phyloP scores from a whole-genome alignment of 179 eudicot species.

The Pouteria campechiana region DNA sequence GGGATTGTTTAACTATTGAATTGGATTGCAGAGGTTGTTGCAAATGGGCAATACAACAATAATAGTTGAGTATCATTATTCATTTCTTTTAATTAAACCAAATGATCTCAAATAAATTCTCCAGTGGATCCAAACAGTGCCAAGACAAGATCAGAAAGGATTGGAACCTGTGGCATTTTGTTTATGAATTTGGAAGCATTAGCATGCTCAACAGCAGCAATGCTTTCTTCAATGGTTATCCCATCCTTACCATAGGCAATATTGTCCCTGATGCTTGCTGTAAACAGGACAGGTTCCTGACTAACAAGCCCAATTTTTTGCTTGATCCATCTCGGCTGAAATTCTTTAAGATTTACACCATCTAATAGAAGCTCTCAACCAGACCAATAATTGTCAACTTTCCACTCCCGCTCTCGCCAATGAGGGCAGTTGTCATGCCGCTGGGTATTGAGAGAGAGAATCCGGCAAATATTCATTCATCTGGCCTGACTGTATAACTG shows the following conservation, averaged over 20 bases:
- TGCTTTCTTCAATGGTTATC: constrained; percentile 42
- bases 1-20: too few relatives aligned
- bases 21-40: too few relatives aligned
- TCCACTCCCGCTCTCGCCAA: constrained; percentile 60
- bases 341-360: constrained; percentile 37
- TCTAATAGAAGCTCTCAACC: constrained; percentile 48
- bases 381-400: constrained; percentile 53
- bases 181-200: constrained; percentile 57
- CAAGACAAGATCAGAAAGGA: background rate
- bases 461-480: constrained; percentile 36
- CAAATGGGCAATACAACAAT: too few relatives aligned
- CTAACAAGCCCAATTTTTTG: constrained; percentile 56
- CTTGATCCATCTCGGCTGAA: constrained; percentile 51
- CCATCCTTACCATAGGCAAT: constrained; percentile 53
- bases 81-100: too few relatives aligned
- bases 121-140: too few relatives aligned
- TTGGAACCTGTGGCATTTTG: constrained; percentile 48
- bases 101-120: too few relatives aligned
- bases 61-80: too few relatives aligned
- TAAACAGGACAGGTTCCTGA: constrained; percentile 57
- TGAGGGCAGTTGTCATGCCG: constrained; percentile 53
- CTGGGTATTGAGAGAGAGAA: constrained; percentile 37
- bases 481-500: constrained; percentile 48
- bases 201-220: constrained; percentile 42
- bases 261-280: constrained; percentile 48